These are phyloP conservation scores for Colletotrichum endophyticum DNA, from an alignment of 2,329 filamentous ascomycete species.

Conservation along the genomic window DNA sequence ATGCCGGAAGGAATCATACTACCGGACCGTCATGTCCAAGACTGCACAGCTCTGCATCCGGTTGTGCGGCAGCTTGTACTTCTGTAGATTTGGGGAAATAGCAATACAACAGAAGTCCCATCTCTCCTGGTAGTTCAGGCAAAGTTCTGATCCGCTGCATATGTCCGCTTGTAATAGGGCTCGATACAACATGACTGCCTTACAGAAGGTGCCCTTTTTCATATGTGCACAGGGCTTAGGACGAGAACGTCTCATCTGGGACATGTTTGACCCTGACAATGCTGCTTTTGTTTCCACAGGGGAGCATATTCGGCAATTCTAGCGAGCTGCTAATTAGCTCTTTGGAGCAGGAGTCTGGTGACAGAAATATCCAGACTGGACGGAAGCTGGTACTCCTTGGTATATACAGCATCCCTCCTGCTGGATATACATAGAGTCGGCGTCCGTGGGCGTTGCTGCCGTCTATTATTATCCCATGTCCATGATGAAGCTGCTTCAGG, in stretches of 20 bases:
- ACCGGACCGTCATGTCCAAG: accelerated
- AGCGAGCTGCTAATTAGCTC: accelerated
- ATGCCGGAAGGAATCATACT: background rate
- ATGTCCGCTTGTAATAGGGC: no score
- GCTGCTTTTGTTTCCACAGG: no score
- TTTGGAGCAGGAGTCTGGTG: accelerated
- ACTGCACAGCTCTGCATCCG: accelerated
- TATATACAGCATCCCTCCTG: accelerated
- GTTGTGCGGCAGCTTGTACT: accelerated
- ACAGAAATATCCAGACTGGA: background rate
- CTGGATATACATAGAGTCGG: background rate
- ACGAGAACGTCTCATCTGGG: no score
- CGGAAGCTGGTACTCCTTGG: accelerated
- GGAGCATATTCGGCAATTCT: no score
- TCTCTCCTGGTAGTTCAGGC: accelerated
- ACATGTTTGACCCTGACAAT: no score
- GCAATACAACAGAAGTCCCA: background rate
- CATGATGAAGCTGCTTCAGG: accelerated
- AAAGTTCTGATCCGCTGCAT: accelerated
- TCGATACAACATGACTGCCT: no score
- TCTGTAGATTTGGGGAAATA: background rate
- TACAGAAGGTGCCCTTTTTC: no score
- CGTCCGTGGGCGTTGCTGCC: accelerated
- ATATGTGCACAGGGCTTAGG: no score
- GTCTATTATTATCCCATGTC: background rate